Evolutionary conservation across 306 rosid genomes (phyloP), one percentile per base, ranked within the genome.

Genomic region (Rosa multiflora): DNA sequence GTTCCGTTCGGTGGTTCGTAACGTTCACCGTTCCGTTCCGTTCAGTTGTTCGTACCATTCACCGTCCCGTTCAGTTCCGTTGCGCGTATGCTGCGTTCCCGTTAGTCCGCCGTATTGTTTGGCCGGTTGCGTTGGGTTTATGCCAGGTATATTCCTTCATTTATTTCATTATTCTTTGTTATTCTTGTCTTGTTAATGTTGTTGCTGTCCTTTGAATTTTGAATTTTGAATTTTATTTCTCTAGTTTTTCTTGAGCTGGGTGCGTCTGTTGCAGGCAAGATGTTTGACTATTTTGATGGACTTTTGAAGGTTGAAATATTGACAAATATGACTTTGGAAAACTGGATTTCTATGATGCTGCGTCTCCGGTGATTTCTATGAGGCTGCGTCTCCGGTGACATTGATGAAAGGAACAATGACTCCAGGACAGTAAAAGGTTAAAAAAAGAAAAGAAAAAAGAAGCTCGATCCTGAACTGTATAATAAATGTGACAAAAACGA

Each of bases 121-220:
- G 73, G 82, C 18, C 46, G 52, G 77, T 81, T 43, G 46, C 59
- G 70, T 75, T 44, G 77, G 40, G 71, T 73, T 47, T 59, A 48
- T 76, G 69, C 61, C 74, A 91, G 94, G 94, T 90, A 86, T 77
- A 43, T 29, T 72, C 63, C 9, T 80, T 37, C 55, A 10, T 18
- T 76, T 47, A 42, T 67, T 21, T 5, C 35, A 14, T n/a, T 51
- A 18, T 52, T 76, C 61, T 3, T 8, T 32, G 12, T 47, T 17
- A 44, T 51, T 74, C 23, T 59, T 8, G 26, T 26, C 70, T 80
- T 58, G 32, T 15, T 77, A 4, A 12, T 20, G 8, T 40, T 20
- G 0, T 56, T 20, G 12, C 44, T 46, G 70, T 47, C 61, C 26
- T 51, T 17, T 17, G 5, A 26, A 12, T 21, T 2, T 13, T 32